phyloP scores from a whole-genome alignment of 164 flowering plant genomes.

The Aristolochia californica region DNA sequence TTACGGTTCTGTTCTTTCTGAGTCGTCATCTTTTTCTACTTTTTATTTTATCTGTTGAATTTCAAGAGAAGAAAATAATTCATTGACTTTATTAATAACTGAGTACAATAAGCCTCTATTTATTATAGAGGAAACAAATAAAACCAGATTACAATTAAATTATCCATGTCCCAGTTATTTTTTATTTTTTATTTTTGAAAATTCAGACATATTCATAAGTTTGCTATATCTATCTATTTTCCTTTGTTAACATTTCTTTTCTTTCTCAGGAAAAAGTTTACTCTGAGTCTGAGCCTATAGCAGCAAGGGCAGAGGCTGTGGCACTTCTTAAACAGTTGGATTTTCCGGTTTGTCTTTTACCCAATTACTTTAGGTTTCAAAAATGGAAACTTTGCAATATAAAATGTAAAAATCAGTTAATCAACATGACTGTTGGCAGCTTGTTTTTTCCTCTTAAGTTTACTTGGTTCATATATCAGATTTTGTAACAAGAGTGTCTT shows the following conservation, averaged over 20 bases:
- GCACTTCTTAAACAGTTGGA: conserved; percentile 82
- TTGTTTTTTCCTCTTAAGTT: too few species aligned
- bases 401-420: too few species aligned
- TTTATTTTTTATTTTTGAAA: neutral
- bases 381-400: too few species aligned
- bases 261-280: conserved; percentile 66
- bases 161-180: neutral
- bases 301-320: conserved; percentile 89
- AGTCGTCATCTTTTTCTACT: neutral
- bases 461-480: too few species aligned
- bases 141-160: too few species aligned
- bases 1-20: too few species aligned
- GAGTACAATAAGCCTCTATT: too few species aligned
- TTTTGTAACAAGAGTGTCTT: too few species aligned
- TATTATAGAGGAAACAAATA: too few species aligned
- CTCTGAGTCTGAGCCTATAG: conserved; percentile 81
- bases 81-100: too few species aligned
- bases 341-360: conserved; percentile 61
- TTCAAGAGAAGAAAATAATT: too few species aligned
- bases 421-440: too few species aligned
- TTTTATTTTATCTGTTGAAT: neutral
- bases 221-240: neutral
- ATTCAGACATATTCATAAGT: neutral
- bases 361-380: neutral
- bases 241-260: neutral